phyloP scores from a whole-genome alignment of 225 moss, liverwort and hornwort genomes.

The Straminergon stramineum region DNA sequence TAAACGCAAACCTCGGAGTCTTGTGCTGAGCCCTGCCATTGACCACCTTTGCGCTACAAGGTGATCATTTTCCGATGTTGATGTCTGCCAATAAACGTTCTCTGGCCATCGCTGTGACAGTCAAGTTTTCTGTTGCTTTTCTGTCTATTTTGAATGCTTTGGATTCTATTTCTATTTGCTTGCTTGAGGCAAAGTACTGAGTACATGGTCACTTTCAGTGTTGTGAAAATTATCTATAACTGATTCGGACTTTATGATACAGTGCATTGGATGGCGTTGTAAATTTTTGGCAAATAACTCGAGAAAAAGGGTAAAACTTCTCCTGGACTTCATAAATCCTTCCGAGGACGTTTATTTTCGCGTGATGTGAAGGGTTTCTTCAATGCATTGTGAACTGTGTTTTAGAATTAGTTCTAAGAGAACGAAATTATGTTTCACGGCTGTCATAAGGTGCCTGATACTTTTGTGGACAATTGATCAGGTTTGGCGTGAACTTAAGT shows the following conservation, averaged over 20 bases:
- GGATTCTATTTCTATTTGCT: background rate
- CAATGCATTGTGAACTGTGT: background rate
- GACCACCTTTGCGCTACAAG: slow-evolving; percentile 55
- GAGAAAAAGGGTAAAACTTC: slow-evolving; percentile 59
- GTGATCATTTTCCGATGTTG: slow-evolving; percentile 2
- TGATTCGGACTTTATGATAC: slow-evolving; percentile 14
- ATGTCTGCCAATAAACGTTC: background rate
- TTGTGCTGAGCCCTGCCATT: slow-evolving; percentile 54
- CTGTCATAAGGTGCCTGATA: background rate
- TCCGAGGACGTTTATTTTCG: background rate
- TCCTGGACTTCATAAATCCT: background rate
- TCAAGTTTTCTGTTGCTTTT: background rate
- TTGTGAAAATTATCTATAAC: background rate
- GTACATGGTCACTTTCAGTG: background rate
- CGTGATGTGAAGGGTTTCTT: background rate
- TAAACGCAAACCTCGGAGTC: slow-evolving; percentile 62
- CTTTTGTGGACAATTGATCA: slow-evolving; percentile 20
- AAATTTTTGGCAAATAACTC: slow-evolving; percentile 85
- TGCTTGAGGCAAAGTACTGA: background rate
- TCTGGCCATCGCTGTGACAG: background rate
- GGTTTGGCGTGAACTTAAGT: slow-evolving; percentile 65
- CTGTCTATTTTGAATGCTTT: background rate
- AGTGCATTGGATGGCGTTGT: slow-evolving; percentile 91
- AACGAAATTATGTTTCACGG: background rate
- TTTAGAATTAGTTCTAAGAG: background rate